Evolutionary conservation across 2,329 filamentous ascomycete genomes (phyloP), one percentile per base, ranked within the genome.

Genomic region (Achaetomium macrosporum): DNA sequence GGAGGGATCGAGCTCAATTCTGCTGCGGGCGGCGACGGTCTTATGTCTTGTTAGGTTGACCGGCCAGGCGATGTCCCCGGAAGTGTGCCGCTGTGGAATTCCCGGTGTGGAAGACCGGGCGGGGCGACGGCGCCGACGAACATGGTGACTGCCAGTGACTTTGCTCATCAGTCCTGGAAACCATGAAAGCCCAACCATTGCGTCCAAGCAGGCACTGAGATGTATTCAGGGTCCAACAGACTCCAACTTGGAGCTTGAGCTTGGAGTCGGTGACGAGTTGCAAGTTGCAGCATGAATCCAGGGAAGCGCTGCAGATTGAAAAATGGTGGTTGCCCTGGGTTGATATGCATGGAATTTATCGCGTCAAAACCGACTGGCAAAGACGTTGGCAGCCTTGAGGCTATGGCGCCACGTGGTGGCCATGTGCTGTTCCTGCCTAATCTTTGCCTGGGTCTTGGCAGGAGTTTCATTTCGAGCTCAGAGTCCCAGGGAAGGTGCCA

Each of bases 391-490:
- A 47, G n/a, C 30, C 30, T 36, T 8, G 17, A 36, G 31, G 42
- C 17, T 41, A 20, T 42, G 49, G 43, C 40, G 39, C 50, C 43
- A 47, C 44, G 50, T 51, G 35, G 37, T 25, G 5, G 42, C 47
- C 50, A 52, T 46, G 49, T 51, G 49, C 30, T 51, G 47, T 50
- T 50, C 40, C 47, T 43, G 47, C 47, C 47, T 43, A 50, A 50
- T 15, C 25, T 25, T 29, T 44, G 45, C 11, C 41, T 4, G n/a
- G 10, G 5, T 29, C n/a, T 43, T 43, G 47, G 47, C 47, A 42
- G 17, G 30, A 15, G 39, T 42, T 33, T n/a, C 16, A 16, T 29
- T 25, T 47, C 30, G 44, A 37, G 33, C 43, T 10, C 11, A 15
- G 33, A 15, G 5, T 13, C 5, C 11, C 33, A 36, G 33, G 33